phyloP scores from a whole-genome alignment of 139 green algal genomes.

The Monoraphidium neglectum region DNA sequence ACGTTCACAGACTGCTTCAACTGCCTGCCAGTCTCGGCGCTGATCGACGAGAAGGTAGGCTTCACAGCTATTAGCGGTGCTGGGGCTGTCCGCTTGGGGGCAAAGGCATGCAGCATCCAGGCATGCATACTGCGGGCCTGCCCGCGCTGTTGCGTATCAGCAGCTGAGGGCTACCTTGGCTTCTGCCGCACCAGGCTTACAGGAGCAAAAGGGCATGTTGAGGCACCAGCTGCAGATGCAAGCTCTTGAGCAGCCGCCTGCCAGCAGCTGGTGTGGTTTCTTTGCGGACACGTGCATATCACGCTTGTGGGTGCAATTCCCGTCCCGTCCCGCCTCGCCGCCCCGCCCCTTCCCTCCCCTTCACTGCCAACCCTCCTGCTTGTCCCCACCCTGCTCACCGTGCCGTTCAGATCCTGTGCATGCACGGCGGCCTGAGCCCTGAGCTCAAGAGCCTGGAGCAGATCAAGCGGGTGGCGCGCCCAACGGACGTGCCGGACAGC shows the following conservation, averaged over 20 bases:
- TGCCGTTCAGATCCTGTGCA: slow-evolving; percentile 98
- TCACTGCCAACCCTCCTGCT: too few relatives aligned
- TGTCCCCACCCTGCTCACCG: too few relatives aligned
- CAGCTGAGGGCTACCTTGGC: neutral
- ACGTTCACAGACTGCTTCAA: slow-evolving; percentile 99
- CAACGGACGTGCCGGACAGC: slow-evolving; percentile 97
- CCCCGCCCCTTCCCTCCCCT: too few relatives aligned
- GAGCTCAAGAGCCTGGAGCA: slow-evolving; percentile 98
- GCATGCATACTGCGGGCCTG: neutral
- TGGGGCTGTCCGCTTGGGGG: neutral
- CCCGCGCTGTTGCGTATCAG: neutral
- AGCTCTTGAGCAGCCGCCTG: too few relatives aligned
- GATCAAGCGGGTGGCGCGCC: slow-evolving; percentile 96
- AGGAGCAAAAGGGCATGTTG: too few relatives aligned
- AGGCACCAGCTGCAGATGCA: too few relatives aligned
- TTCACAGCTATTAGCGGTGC: too few relatives aligned
- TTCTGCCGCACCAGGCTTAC: too few relatives aligned
- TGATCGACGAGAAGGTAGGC: slow-evolving; percentile 97
- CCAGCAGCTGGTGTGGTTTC: too few relatives aligned
- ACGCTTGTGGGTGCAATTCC: too few relatives aligned
- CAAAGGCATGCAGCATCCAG: neutral
- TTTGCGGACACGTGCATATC: too few relatives aligned
- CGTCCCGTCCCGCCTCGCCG: too few relatives aligned
- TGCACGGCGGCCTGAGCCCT: slow-evolving; percentile 98
- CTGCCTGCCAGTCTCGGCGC: slow-evolving; percentile 95